phyloP scores from a whole-genome alignment of 192 early-diverging fungal species.

The Backusella circina region DNA sequence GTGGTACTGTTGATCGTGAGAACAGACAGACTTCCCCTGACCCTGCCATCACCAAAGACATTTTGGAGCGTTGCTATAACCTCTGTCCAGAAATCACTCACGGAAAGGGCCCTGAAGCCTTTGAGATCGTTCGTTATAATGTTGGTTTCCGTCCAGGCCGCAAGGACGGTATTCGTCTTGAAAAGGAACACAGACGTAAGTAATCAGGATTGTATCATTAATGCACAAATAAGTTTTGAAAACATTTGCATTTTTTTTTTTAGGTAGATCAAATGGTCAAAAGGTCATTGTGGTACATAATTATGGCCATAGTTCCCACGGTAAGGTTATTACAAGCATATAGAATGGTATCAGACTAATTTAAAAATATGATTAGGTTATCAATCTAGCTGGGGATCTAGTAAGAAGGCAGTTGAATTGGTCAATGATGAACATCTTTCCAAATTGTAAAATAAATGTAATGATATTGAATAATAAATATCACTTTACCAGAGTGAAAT shows the following conservation, averaged over 20 bases:
- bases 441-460: slow-evolving; percentile 14
- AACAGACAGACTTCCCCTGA: slow-evolving; percentile 32
- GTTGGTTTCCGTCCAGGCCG: slow-evolving; percentile 62
- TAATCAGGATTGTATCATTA: background rate
- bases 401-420: slow-evolving; percentile 6
- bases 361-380: slow-evolving; percentile 5
- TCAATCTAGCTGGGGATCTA: slow-evolving; percentile 30
- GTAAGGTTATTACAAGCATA: background rate
- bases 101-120: slow-evolving; percentile 34
- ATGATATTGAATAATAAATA: no score
- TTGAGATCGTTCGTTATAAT: slow-evolving; percentile 47
- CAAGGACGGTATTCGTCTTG: slow-evolving; percentile 53
- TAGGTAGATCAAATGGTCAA: slow-evolving; percentile 14
- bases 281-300: slow-evolving; percentile 18
- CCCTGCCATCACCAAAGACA: slow-evolving; percentile 31
- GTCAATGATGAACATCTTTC: slow-evolving; percentile 1
- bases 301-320: slow-evolving; percentile 26
- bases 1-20: slow-evolving; percentile 54
- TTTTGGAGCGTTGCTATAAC: slow-evolving; percentile 42
- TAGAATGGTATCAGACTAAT: background rate
- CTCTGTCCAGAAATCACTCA: slow-evolving; percentile 46
- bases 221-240: background rate
- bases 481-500: no score
- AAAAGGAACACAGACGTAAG: slow-evolving; percentile 48
- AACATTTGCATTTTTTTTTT: background rate